Evolutionary conservation across 305 asterid species (phyloP).

Genomic region (Plantago lanceolata): DNA sequence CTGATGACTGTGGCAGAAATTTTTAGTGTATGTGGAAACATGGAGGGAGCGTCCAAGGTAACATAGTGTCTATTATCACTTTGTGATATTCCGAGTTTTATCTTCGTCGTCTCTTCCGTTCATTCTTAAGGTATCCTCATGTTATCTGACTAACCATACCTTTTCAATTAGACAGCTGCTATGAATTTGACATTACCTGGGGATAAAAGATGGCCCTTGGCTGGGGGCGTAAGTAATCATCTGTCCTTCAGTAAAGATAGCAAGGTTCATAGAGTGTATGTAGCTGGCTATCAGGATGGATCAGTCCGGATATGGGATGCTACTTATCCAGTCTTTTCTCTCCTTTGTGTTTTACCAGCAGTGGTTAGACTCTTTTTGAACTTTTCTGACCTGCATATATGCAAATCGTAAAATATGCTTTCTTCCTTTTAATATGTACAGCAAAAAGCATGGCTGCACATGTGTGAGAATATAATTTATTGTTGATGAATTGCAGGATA

Average conservation of each 20-base stretch:
- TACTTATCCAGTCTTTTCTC: slow-evolving; percentile 67
- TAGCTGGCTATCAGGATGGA: slow-evolving; percentile 85
- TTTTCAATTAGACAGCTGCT: slow-evolving; percentile 41
- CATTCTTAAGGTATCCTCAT: slow-evolving; percentile 24
- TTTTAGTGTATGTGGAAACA: slow-evolving; percentile 43
- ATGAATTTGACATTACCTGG: slow-evolving; percentile 43
- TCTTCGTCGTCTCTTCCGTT: slow-evolving; percentile 8
- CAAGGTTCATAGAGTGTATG: slow-evolving; percentile 49
- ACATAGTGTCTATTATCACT: slow-evolving; percentile 22
- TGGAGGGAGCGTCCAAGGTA: slow-evolving; percentile 50
- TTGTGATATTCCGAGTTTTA: slow-evolving; percentile 5
- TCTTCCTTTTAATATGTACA: neutral
- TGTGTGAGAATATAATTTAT: slow-evolving; percentile 19
- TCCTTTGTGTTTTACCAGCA: slow-evolving; percentile 47
- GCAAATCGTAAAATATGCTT: neutral
- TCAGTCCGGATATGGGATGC: slow-evolving; percentile 89
- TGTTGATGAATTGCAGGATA: slow-evolving; percentile 49
- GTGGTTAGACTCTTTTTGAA: slow-evolving; percentile 46
- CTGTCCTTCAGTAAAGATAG: slow-evolving; percentile 41
- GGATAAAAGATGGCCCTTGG: slow-evolving; percentile 54
- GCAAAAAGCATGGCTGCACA: neutral
- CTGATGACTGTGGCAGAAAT: slow-evolving; percentile 58
- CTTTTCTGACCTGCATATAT: slow-evolving; percentile 6
- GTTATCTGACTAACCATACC: slow-evolving; percentile 21
- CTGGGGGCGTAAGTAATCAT: slow-evolving; percentile 73